phyloP scores from a whole-genome alignment of 2,329 filamentous ascomycete genomes.

The Passalora sequoiae region DNA sequence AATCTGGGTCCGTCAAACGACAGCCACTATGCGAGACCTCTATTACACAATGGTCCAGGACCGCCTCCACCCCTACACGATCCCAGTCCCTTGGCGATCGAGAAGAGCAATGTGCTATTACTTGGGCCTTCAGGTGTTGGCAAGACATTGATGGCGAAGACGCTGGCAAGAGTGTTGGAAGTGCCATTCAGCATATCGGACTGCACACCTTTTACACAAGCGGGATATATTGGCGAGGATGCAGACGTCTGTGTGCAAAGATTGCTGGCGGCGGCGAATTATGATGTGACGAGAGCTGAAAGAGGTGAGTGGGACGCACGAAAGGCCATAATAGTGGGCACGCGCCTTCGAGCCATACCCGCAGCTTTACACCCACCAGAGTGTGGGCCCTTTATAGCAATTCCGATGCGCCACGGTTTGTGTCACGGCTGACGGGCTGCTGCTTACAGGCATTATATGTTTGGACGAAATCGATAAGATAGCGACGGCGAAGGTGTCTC shows the following conservation, averaged over 20 bases:
- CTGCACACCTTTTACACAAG: constrained; percentile 92
- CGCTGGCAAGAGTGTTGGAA: constrained; percentile 83
- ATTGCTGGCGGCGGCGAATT: constrained; percentile 82
- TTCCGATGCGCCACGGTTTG: too few species aligned
- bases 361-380: too few species aligned
- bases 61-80: constrained; percentile 47
- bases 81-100: constrained; percentile 64
- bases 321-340: too few species aligned
- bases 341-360: too few species aligned
- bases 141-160: constrained; percentile 93
- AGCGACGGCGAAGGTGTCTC: constrained; percentile 76
- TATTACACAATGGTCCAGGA: constrained; percentile 13
- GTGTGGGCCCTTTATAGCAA: too few species aligned
- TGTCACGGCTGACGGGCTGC: too few species aligned
- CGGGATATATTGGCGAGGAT: constrained; percentile 95
- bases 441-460: constrained; percentile 93
- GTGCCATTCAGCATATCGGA: constrained; percentile 94
- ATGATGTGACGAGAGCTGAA: constrained; percentile 77
- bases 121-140: constrained; percentile 91
- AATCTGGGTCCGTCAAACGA: constrained; percentile 21
- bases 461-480: constrained; percentile 98
- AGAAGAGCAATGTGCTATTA: constrained; percentile 91
- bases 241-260: constrained; percentile 94
- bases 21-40: constrained; percentile 16
- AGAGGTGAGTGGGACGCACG: too few species aligned